These are phyloP conservation scores for Salix suchowensis DNA, from an alignment of 345 rosid species.

Conservation along the genomic window DNA sequence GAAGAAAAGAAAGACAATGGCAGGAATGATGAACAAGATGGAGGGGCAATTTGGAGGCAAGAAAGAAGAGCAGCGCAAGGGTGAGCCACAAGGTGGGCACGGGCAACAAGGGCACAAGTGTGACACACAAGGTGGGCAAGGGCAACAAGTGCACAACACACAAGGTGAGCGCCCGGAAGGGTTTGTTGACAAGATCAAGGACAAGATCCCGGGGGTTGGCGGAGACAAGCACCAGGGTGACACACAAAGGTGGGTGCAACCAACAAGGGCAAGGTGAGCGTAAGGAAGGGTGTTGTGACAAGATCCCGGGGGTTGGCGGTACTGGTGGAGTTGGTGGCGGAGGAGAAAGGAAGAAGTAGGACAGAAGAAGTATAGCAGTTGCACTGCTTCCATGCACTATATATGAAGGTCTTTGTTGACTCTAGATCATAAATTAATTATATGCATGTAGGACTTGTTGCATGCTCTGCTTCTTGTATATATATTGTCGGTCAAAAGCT, in stretches of 20 bases:
- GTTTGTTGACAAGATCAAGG: constrained; percentile 38
- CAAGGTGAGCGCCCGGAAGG: constrained; percentile 41
- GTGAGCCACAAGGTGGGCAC: background rate
- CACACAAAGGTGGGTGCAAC: background rate
- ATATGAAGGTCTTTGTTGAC: no score
- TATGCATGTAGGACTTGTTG: background rate
- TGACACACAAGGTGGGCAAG: no score
- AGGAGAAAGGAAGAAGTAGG: constrained; percentile 43
- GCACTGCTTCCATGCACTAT: background rate
- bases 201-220: constrained; percentile 39
- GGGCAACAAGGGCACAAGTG: no score
- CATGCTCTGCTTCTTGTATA: background rate
- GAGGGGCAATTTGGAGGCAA: constrained; percentile 64
- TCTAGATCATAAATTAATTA: background rate
- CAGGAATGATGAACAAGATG: constrained; percentile 63
- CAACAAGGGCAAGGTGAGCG: background rate
- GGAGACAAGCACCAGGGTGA: constrained; percentile 15
- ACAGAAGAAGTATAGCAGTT: constrained; percentile 44
- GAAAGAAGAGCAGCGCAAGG: constrained; percentile 29
- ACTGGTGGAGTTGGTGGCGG: background rate
- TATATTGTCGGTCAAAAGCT: background rate
- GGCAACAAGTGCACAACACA: no score
- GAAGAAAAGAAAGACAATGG: constrained; percentile 12
- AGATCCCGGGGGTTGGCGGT: constrained; percentile 39
- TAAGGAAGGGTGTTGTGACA: constrained; percentile 44